Base-by-base conservation (phyloP, 2,329 filamentous ascomycete genomes). In the Tolypocladium endophyticum region DNA sequence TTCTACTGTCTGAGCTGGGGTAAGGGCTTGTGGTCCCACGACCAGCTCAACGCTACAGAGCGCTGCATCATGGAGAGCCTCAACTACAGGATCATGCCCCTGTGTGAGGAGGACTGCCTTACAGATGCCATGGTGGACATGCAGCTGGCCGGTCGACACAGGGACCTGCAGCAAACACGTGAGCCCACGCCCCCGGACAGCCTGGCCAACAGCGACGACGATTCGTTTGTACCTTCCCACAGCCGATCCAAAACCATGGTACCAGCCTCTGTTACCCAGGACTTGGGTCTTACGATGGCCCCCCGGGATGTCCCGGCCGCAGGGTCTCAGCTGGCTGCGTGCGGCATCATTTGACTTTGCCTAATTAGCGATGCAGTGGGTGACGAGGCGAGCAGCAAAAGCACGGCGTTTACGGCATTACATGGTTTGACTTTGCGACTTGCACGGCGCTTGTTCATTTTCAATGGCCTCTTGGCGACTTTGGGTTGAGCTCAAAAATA, bases 21-120 rank as follows among this genome's bases (percentile, higher is more conserved):
- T 28, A 74, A 71, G 33, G 74, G 76, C 56, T 66, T 80, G 55
- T 88, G 86, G 84, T 80, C 82, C 2, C 78, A 77, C 66, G 77
- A 80, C 59, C 84, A 88, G 74, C 77, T 88, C 65, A 87, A 86
- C 64, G 78, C 79, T 56, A 87, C 85, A 1, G 85, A 88, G 71
- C 76, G 82, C 55, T 82, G 79, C 70, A 80, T 88, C 65, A 82
- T 87, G 77, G 82, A 86, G 73, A 84, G 80, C 69, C 75, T 88
- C 55, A 77, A 79, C 63, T 88, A 86, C 71, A 79, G 84, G 59
- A 81, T 88, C 67, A 71, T 87, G 70, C 83, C 83, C 8, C 74
- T 88, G 12, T 84, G 79, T 70, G 76, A 83, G 56, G 77, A 79
- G 2, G 77, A 78, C 41, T 78, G 83, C 62, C 79, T 88, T 62